Evolutionary conservation across 73 alveolate genomes (phyloP), one percentile per base, ranked within the genome.

Genomic region (Paramecium sexaurelia): DNA sequence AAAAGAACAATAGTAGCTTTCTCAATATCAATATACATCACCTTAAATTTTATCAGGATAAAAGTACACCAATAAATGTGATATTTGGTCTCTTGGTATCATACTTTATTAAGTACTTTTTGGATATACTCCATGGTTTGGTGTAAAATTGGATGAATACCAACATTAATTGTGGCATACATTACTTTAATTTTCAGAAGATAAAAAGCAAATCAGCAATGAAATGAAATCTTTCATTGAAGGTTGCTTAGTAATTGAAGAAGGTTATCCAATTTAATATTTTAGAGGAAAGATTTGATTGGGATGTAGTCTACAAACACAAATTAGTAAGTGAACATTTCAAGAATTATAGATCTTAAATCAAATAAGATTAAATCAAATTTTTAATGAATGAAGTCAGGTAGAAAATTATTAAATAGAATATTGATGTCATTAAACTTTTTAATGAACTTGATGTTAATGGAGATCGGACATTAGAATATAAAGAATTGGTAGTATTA

Each of bases 361-460:
- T 68, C 26, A 88, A 47, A 61, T 37, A 69, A 19, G 82, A 88
- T 66, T 19, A 68, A 45, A 82, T 82, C 5, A 88, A 88, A 61
- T 88, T 41, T 82, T 17, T 88, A 68, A 69, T 88, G 75, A 88
- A 88, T 75, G 94, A 88, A 33, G 69, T 88, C 55, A 66, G 94
- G 33, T 69, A 88, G 43, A 88, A 88, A 17, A 88, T 88, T 32
- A 68, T 68, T 71, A 88, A 88, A 45, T 56, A 68, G 33, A 75
- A 82, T 41, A 88, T 88, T 20, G 94, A 88, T 88, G 45, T 88
- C 10, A 40, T 68, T 24, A 55, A 88, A 13, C 45, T 88, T 15
- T 88, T 88, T 82, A 88, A 67, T 33, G 73, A 69, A 57, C 73
- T 41, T 82, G 94, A 88, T 71, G 55, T 68, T 32, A 24, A 75